Base-by-base conservation (phyloP, 78 protist genomes). In the Salpingoeca rosetta region DNA sequence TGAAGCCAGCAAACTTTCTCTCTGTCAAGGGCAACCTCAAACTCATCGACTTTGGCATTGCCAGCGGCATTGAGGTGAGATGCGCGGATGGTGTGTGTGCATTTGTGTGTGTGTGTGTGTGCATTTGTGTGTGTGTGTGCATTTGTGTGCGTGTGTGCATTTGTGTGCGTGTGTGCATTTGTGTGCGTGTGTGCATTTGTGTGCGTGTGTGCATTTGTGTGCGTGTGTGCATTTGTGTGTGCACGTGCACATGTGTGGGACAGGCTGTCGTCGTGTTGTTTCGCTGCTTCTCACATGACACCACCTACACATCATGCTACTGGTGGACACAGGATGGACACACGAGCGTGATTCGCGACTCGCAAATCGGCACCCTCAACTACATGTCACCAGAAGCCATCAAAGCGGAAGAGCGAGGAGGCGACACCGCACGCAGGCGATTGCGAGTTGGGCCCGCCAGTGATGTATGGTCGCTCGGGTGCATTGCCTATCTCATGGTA, bases 1-100 rank as follows among this genome's bases (percentile, higher is more conserved):
- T 97, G 38, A 97, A 97, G 83, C 99, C 99, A 2, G 97, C 98
- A 43, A 97, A 97, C 88, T 97, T 97, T 12, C 85, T 97, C 1
- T 65, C 91, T 31, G 98, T 97, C 37, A 74, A 87, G 39, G 98
- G 98, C 35, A 7, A 37, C 72, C 89, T 97, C 40, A 97, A 96
- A 90, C 89, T 97, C 40, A 97, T 97, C 28, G 99, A 97, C 91
- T 97, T 97, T 85, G 99, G 99, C 65, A 97, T 97, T 45, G 99
- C 99, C 24, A 93, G 31, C 95, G 91, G 87, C 40, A 31, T 0
- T 81, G 12, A n/a, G n/a, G n/a, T n/a, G n/a, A n/a, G n/a, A n/a
- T n/a, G n/a, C n/a, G n/a, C n/a, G n/a, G n/a, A n/a, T n/a, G n/a
- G n/a, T n/a, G n/a, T n/a, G n/a, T n/a, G n/a, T n/a, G n/a, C n/a